Percentiles rank a stretch among this genome's conserved stretches.
These are phyloP conservation scores for Pseudocercospora eumusae DNA, from an alignment of 2,329 filamentous ascomycete species.

Conservation along the genomic window DNA sequence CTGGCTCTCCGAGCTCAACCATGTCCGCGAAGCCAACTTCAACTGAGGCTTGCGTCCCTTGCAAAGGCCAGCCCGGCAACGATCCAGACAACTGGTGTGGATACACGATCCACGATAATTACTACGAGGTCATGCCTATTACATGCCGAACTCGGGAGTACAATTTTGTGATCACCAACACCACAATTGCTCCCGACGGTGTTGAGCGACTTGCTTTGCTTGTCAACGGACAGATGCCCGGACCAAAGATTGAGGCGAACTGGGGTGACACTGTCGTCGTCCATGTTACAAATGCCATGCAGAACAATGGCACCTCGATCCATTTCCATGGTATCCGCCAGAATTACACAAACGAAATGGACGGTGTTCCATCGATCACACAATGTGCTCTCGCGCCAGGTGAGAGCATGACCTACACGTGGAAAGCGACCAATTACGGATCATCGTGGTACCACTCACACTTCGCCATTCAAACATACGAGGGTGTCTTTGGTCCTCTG, in stretches of 20 bases:
- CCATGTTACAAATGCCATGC: slow-evolving; percentile 35
- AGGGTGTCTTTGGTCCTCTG: slow-evolving; percentile 45
- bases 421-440: slow-evolving; percentile 44
- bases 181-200: slow-evolving; percentile 50
- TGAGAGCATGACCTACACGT: slow-evolving; percentile 39
- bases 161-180: slow-evolving; percentile 34
- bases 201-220: slow-evolving; percentile 35
- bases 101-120: slow-evolving; percentile 40
- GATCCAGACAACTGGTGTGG: slow-evolving; percentile 39
- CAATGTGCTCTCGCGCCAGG: slow-evolving; percentile 46
- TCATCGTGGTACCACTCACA: slow-evolving; percentile 45
- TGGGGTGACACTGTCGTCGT: slow-evolving; percentile 45
- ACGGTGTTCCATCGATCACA: slow-evolving; percentile 51
- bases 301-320: slow-evolving; percentile 49
- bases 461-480: slow-evolving; percentile 44
- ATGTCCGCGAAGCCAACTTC: slow-evolving; percentile 14
- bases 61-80: slow-evolving; percentile 38
- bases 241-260: slow-evolving; percentile 49
- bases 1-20: slow-evolving; percentile 1
- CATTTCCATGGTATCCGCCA: slow-evolving; percentile 53
- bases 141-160: slow-evolving; percentile 46
- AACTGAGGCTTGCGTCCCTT: slow-evolving; percentile 29
- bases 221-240: slow-evolving; percentile 52
- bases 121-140: slow-evolving; percentile 42
- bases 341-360: slow-evolving; percentile 54